phyloP scores from a whole-genome alignment of 306 rosid species.

The Castanea mollissima region DNA sequence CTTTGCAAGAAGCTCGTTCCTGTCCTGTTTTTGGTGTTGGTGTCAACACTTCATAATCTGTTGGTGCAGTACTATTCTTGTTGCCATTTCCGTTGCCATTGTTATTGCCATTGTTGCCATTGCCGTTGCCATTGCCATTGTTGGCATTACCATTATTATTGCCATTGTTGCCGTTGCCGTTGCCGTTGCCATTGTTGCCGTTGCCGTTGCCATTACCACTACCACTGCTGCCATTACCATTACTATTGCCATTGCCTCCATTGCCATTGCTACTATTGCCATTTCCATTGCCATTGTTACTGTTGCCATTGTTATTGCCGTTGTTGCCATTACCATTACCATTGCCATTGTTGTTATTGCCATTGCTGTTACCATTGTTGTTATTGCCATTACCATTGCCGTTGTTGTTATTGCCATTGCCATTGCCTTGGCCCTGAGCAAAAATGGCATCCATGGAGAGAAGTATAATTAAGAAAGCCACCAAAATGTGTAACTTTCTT shows the following conservation, averaged over 20 bases:
- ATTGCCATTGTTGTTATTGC: background rate
- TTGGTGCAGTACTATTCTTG: background rate
- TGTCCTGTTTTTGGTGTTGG: constrained; percentile 34
- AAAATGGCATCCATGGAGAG: constrained; percentile 36
- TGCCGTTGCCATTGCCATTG: no score
- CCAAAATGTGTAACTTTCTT: constrained; percentile 26
- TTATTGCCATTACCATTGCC: background rate
- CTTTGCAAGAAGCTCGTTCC: constrained; percentile 56
- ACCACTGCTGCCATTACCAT: no score
- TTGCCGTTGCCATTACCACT: no score
- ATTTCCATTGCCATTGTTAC: no score
- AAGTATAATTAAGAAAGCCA: constrained; percentile 41
- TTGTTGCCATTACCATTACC: background rate
- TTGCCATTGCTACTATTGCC: no score
- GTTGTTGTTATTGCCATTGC: background rate
- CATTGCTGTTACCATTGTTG: background rate
- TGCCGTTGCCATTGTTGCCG: no score
- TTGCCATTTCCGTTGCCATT: no score
- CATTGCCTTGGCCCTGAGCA: constrained; percentile 24
- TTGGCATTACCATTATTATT: no score
- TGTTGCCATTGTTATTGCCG: no score
- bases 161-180: no score
- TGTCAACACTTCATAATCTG: constrained; percentile 32
- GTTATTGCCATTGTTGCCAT: no score
- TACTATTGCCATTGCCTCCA: no score